Base-by-base conservation (phyloP, 2,329 filamentous ascomycete species). In the Colletotrichum costaricense region DNA sequence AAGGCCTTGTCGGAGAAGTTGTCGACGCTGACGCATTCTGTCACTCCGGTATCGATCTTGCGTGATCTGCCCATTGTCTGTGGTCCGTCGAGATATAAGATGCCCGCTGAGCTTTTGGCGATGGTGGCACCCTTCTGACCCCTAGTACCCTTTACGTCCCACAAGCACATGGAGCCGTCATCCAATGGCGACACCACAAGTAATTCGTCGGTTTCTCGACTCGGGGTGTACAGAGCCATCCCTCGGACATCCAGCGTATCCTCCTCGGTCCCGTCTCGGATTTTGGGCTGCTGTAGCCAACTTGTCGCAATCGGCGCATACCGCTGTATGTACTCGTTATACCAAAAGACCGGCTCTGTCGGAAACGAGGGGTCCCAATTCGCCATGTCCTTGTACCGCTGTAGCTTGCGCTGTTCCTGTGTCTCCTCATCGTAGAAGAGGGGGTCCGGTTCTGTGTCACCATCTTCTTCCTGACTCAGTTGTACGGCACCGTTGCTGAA, bases 141-240 rank as follows among this genome's bases (percentile, higher is more conserved):
- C 60, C 84, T 84, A 35, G 86, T 88, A 1, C 88, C 89, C 67
- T 88, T 90, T 63, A 94, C 85, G 79, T 97, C 93, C 95, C 95
- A 98, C 7, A 98, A 83, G 77, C 93, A 94, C n/a, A 98, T 88
- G 64, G 94, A 95, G 0, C 95, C 95, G 79, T 98, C 94, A 71
- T 97, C 94, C 8, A 98, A 85, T 2, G 95, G 94, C 0, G 93
- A 92, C 19, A 97, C 88, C 0, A 94, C 91, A 67, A 92, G 86
- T 74, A 87, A 75, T 3, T 83, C 84, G 35, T 82, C 84, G 14
- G 19, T 74, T n/a, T 62, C 54, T 24, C 38, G 38, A 42, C 86
- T 87, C 1, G 86, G 85, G 26, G 83, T 84, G 77, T 93, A 92
- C 9, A 97, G 79, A 0, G 93, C 94, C 77, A 95, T 86, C 0